These are phyloP conservation scores for Pilatotrama ljubarskyi DNA, from an alignment of 768 basidiomycete species.

Conservation along the genomic window DNA sequence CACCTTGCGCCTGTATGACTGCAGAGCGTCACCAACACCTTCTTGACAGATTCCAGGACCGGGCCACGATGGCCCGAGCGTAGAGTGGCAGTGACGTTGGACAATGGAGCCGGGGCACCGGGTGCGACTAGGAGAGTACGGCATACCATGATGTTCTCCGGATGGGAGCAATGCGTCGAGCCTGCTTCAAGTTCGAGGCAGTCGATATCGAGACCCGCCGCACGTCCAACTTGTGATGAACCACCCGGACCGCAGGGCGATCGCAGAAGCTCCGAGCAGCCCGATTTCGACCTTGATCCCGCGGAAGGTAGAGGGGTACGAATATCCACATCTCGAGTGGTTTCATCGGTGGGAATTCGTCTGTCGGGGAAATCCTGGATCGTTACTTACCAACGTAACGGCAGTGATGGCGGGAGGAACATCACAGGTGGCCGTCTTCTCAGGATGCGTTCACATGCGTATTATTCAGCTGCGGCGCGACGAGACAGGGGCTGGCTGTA, in stretches of 20 bases:
- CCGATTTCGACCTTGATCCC: background rate
- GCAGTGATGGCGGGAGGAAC: slow-evolving; percentile 4
- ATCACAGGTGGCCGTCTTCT: background rate
- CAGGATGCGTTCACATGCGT: background rate
- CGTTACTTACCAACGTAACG: slow-evolving; percentile 16
- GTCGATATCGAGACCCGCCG: background rate
- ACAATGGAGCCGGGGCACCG: background rate
- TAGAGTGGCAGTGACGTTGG: background rate
- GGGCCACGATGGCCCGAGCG: background rate
- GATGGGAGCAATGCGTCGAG: background rate
- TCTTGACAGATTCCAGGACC: slow-evolving; percentile 10
- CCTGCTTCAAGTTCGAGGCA: background rate
- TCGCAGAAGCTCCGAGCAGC: background rate
- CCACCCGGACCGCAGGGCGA: slow-evolving; percentile 1
- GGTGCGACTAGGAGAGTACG: background rate
- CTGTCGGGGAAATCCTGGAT: slow-evolving; percentile 1
- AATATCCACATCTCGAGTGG: slow-evolving; percentile 1
- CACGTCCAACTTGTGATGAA: slow-evolving; percentile 5
- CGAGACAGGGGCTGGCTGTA: background rate
- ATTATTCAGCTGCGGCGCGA: background rate
- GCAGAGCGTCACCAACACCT: background rate
- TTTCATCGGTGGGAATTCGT: background rate
- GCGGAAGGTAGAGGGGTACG: background rate
- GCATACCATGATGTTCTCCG: slow-evolving; percentile 1
- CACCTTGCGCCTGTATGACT: slow-evolving; percentile 1